Evolutionary conservation across 2,329 filamentous ascomycete genomes (phyloP), one percentile per base, ranked within the genome.

Genomic region (Microsporum ferrugineum): DNA sequence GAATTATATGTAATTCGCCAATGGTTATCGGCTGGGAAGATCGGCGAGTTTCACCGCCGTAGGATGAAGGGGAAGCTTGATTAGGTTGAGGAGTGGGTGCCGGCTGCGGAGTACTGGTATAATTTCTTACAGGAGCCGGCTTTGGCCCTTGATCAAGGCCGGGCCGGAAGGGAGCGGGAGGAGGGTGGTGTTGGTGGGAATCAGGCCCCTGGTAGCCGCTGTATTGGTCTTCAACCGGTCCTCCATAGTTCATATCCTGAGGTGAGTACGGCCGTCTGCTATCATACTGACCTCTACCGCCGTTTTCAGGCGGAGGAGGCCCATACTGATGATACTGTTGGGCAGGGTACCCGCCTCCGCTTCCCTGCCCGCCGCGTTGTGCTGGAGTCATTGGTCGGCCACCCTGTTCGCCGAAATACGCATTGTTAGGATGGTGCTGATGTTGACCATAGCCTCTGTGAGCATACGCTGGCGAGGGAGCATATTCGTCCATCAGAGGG

Each of bases 1-100:
- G 85, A 6, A 97, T 76, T 27, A 81, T 80, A 66, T 95, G 88
- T 5, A 99, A 78, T 71, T 95, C 89, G 49, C 88, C 84, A 1
- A 82, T 77, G 0, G 91, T 96, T 2, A 97, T 60, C 6, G 31
- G 31, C 3, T 55, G 29, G 33, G 51, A 55, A 2, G 12, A 10
- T n/a, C 51, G 34, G 57, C 39, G n/a, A n/a, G 31, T 7, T 23
- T 27, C 23, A 12, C 45, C 27, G n/a, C 29, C 27, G 14, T 43
- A 41, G 17, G 29, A 49, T 51, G 63, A 55, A 31, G 57, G 36
- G 17, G 59, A 5, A 47, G 14, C 58, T 55, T 49, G 36, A 23
- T 60, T 17, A 17, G 58, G 31, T 33, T 63, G 59, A 58, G 63
- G 68, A 6, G 73, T 69, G 33, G 68, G 75, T 62, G 70, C 74